phyloP scores from a whole-genome alignment of 495 filamentous ascomycete species.

The Glonium stellatum region DNA sequence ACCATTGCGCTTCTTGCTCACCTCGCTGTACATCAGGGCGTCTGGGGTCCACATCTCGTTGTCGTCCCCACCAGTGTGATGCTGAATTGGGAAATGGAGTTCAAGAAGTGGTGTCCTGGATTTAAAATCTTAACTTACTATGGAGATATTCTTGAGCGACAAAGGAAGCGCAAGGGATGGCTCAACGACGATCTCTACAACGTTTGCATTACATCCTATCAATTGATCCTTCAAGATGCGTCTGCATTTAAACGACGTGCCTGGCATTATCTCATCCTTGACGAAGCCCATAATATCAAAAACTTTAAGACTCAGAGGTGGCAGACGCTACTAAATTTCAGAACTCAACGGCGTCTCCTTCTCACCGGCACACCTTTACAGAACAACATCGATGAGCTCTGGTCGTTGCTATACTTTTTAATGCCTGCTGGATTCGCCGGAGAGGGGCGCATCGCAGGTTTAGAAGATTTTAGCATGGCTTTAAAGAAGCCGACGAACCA shows the following conservation, averaged over 20 bases:
- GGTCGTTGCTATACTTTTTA: constrained; percentile 94
- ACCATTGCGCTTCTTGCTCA: constrained; percentile 93
- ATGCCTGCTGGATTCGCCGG: constrained; percentile 78
- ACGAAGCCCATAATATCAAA: constrained; percentile 99
- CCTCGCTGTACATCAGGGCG: constrained; percentile 79
- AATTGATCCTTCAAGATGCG: constrained; percentile 88
- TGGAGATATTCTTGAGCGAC: constrained; percentile 73
- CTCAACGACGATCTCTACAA: constrained; percentile 79
- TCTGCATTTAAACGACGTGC: constrained; percentile 84
- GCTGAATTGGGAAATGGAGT: constrained; percentile 99
- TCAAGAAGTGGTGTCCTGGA: constrained; percentile 97
- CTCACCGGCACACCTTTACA: constrained; percentile 94
- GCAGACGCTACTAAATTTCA: constrained; percentile 89
- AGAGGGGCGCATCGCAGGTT: constrained; percentile 78
- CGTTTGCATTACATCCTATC: constrained; percentile 94
- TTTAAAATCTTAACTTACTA: constrained; percentile 99
- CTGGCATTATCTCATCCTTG: constrained; percentile 98
- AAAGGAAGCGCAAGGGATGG: constrained; percentile 85
- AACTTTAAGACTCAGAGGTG: constrained; percentile 97
- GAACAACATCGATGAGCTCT: constrained; percentile 93
- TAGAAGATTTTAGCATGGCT: constrained; percentile 89
- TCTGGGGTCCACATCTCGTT: constrained; percentile 94
- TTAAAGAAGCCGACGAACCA: constrained; percentile 89
- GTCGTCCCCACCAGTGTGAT: constrained; percentile 98
- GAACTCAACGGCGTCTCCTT: constrained; percentile 76